Evolutionary conservation across 192 early-diverging fungal species (phyloP), one percentile per base, ranked within the genome.

Genomic region (Obelidium mucronatum): DNA sequence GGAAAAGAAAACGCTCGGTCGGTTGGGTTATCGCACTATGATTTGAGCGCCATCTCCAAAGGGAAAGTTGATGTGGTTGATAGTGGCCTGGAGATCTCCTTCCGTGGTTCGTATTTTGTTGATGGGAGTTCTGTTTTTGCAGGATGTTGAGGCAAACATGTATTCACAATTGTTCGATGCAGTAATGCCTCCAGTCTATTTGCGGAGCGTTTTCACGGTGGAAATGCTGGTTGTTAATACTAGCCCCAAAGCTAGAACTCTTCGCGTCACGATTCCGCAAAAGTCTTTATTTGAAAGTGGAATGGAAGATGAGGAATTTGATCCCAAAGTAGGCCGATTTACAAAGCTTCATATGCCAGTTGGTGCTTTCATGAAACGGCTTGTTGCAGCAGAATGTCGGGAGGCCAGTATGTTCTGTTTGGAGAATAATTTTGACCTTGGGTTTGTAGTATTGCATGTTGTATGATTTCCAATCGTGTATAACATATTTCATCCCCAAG

Each of bases 401-500:
- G 80, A 84, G 44, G 80, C 75, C 13, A 55, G 73, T 19, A 24
- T 84, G 19, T 74, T 84, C 8, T 84, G 83, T 59, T 53, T 84
- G 15, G 80, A 84, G 59, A 81, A 77, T 61, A 48, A 73, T 28
- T 67, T 84, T 4, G 44, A 76, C 26, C 61, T 84, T 24, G 74
- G 83, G 83, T 84, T 51, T 19, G 76, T 55, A 24, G 30, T 11
- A 30, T 36, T 33, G 53, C 51, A 3, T 77, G 24, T 42, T 0
- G 19, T 31, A 39, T 53, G 64, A 24, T 33, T 68, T 42, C 55
- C 17, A 52, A 26, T 2, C 24, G 2, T 2, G n/a, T n/a, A 48
- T 48, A 48, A 15, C 44, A 48, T n/a, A 48, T 48, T 19, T 48
- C 8, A 48, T 19, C 44, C 13, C 24, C 19, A 0, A 69, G 67